Evolutionary conservation across 768 basidiomycete genomes (phyloP), one percentile per base, ranked within the genome.

Genomic region (Neoboletus brunneissimus): DNA sequence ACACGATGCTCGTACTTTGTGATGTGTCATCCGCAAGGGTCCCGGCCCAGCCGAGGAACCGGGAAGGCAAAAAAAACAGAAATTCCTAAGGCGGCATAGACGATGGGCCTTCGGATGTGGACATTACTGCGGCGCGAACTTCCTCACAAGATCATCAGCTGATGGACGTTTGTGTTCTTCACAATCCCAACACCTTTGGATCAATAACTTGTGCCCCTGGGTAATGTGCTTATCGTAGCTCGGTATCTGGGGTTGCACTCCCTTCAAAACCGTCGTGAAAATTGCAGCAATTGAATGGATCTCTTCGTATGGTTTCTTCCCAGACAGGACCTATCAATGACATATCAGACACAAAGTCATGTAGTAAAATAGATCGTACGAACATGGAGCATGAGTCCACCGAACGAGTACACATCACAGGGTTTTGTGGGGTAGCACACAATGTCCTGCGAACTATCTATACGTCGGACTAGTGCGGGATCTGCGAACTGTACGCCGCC

Each of bases 401-500:
- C 70, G 15, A 68, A 72, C 4, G 68, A 70, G 42, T 72, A 72
- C 5, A 71, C 57, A 52, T 70, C 68, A 34, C 58, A 60, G 22
- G 61, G 47, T 8, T 51, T 50, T 20, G 60, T 65, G n/a, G 68
- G 65, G 48, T 57, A 45, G 40, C 51, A 20, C 10, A 59, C 38
- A 0, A 20, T 20, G 22, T 18, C 58, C 16, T 10, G 41, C 15
- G 25, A 34, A 10, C 16, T 18, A 15, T 51, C 31, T 16, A 49
- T 54, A 15, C 27, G 57, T 25, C 45, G 44, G 23, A 67, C 52
- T 10, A 53, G 68, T 11, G 73, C 65, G 0, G 78, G 69, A 56
- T 80, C 81, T n/a, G 79, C 75, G 72, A 79, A 82, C 3, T 77
- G 73, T 27, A 79, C 67, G 18, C 71, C 72, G 4, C 80, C 81